A percentile compares a stretch with the other conserved stretches of the same genome.
These are phyloP conservation scores for Syzygium oleosum DNA, from an alignment of 345 rosid genomes.

Conservation along the genomic window DNA sequence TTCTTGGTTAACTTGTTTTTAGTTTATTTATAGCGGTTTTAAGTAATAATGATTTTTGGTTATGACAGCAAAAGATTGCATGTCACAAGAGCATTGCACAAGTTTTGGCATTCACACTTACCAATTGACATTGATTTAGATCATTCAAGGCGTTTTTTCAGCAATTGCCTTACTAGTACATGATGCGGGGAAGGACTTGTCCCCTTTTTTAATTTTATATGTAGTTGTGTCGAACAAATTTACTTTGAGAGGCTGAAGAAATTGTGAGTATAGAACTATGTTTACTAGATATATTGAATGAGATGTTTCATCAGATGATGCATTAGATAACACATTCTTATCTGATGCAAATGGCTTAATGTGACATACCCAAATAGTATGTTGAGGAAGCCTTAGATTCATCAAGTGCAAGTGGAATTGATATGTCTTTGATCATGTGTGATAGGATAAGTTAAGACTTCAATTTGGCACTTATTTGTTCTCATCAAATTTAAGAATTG, in stretches of 20 bases:
- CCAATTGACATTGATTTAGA: background rate
- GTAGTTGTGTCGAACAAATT: background rate
- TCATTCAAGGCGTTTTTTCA: background rate
- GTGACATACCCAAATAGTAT: background rate
- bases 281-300: background rate
- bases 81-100: background rate
- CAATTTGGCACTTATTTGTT: background rate
- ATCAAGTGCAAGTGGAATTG: background rate
- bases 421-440: background rate
- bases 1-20: background rate
- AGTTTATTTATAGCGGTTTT: background rate
- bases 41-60: background rate
- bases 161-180: background rate
- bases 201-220: background rate
- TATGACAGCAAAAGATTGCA: background rate
- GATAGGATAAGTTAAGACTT: background rate
- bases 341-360: background rate
- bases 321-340: background rate
- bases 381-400: background rate
- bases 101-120: background rate
- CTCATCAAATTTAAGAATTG: background rate
- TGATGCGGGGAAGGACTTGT: background rate
- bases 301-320: background rate
- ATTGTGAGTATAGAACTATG: background rate
- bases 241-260: background rate